Conservation (phyloP, 1,284 basidiomycete species). For the Schizophyllum amplum region DNA sequence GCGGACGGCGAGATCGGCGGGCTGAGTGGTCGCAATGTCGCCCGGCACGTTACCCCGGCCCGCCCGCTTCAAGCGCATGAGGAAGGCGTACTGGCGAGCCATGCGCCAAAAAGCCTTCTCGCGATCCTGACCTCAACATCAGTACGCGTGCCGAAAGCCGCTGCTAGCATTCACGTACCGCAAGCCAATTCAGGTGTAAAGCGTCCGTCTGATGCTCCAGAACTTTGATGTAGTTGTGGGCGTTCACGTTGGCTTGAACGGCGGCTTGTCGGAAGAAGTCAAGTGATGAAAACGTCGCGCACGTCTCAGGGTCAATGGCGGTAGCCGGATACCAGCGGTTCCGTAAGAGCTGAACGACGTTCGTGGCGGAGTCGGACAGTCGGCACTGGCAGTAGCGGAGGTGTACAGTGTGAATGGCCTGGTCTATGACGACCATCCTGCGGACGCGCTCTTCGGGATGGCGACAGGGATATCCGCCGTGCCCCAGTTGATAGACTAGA, state of each 20-base stretch:
- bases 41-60: background rate
- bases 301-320: background rate
- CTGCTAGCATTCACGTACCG: no score
- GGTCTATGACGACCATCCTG: slow-evolving; percentile 23
- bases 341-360: slow-evolving; percentile 19
- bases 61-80: slow-evolving; percentile 6
- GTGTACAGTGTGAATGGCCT: slow-evolving; percentile 20
- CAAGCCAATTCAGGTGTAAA: no score
- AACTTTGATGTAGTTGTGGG: background rate
- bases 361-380: background rate
- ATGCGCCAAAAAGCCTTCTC: slow-evolving; percentile 4
- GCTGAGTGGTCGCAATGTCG: background rate
- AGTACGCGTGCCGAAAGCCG: no score
- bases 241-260: slow-evolving; percentile 7
- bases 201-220: no score
- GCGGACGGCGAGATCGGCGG: background rate
- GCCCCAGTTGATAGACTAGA: slow-evolving; percentile 18
- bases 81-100: slow-evolving; percentile 4
- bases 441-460: slow-evolving; percentile 1
- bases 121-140: slow-evolving; percentile 5
- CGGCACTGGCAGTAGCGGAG: slow-evolving; percentile 26
- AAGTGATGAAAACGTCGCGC: slow-evolving; percentile 9
- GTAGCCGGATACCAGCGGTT: slow-evolving; percentile 18
- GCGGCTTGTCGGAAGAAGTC: slow-evolving; percentile 4
- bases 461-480: slow-evolving; percentile 9